These are phyloP conservation scores for Firmiana major DNA, from an alignment of 345 rosid species.

Conservation along the genomic window DNA sequence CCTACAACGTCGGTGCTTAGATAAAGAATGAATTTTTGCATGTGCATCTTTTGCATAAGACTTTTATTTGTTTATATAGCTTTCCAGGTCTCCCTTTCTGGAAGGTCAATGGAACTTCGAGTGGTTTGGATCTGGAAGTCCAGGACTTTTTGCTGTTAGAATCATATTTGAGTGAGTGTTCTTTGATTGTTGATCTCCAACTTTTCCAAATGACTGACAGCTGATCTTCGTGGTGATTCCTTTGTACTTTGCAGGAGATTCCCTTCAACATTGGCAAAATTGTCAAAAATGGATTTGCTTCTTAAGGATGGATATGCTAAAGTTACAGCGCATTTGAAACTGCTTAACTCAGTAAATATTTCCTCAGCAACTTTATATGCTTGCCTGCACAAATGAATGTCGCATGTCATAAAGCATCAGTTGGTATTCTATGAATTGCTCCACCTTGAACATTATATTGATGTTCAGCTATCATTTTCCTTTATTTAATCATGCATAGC, in stretches of 20 bases:
- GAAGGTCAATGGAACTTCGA: slow-evolving; percentile 92
- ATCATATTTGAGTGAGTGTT: slow-evolving; percentile 61
- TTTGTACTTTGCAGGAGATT: slow-evolving; percentile 54
- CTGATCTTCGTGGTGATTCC: slow-evolving; percentile 9
- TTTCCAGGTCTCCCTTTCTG: slow-evolving; percentile 81
- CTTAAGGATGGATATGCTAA: slow-evolving; percentile 65
- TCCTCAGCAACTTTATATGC: not conserved
- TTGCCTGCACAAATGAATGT: not conserved
- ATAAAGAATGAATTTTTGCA: not conserved
- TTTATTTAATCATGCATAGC: not conserved
- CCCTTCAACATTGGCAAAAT: slow-evolving; percentile 61
- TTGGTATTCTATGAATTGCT: not conserved
- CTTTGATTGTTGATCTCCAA: slow-evolving; percentile 5
- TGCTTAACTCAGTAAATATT: slow-evolving; percentile 58
- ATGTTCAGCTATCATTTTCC: not conserved
- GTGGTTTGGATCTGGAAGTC: slow-evolving; percentile 88
- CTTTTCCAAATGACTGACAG: not conserved
- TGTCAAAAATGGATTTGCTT: slow-evolving; percentile 66
- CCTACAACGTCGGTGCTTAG: slow-evolving; percentile 81
- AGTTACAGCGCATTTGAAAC: slow-evolving; percentile 57
- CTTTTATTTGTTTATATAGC: slow-evolving; percentile 48
- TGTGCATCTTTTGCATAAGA: slow-evolving; percentile 11
- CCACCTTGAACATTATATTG: not conserved
- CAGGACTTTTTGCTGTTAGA: slow-evolving; percentile 64
- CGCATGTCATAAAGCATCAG: slow-evolving; percentile 4